A percentile compares a stretch with the other conserved stretches of the same genome.
Evolutionary conservation across 768 basidiomycete genomes (phyloP).

Genomic region (Dacryopinax spathularia): DNA sequence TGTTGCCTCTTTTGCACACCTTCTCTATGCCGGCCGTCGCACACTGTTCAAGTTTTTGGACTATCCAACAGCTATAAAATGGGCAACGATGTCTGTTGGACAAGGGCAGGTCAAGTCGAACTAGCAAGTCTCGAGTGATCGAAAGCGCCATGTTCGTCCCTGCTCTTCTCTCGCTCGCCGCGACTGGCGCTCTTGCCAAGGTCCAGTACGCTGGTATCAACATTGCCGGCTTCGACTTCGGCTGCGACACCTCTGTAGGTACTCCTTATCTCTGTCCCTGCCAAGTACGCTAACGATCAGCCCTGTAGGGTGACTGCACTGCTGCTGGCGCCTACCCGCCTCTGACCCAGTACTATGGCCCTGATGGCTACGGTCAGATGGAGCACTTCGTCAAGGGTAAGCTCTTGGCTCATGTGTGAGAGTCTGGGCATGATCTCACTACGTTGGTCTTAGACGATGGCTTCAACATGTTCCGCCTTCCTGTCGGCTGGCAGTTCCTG

Average conservation of each 20-base stretch:
- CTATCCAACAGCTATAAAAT: background rate
- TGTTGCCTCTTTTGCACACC: too few relatives aligned
- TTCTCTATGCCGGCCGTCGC: too few relatives aligned
- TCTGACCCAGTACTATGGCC: constrained; percentile 32
- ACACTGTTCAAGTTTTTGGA: background rate
- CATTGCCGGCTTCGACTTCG: constrained; percentile 44
- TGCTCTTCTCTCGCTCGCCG: background rate
- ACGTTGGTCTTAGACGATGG: constrained; percentile 8
- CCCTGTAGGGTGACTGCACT: constrained; percentile 21
- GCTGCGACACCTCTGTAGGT: constrained; percentile 26
- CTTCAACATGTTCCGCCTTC: constrained; percentile 45
- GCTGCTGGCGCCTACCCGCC: constrained; percentile 32
- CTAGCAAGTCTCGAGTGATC: background rate
- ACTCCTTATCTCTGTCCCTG: background rate
- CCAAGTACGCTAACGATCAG: constrained; percentile 19
- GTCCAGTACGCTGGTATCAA: constrained; percentile 35
- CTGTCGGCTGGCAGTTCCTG: constrained; percentile 41
- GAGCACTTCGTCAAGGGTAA: constrained; percentile 41
- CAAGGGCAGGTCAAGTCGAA: background rate
- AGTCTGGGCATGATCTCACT: background rate
- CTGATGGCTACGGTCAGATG: constrained; percentile 43
- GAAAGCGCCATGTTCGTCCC: background rate
- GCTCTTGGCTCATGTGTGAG: constrained; percentile 8
- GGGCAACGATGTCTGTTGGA: background rate
- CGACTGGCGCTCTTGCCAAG: constrained; percentile 3